phyloP scores from a whole-genome alignment of 1,284 basidiomycete genomes.

The Trametes sp. region DNA sequence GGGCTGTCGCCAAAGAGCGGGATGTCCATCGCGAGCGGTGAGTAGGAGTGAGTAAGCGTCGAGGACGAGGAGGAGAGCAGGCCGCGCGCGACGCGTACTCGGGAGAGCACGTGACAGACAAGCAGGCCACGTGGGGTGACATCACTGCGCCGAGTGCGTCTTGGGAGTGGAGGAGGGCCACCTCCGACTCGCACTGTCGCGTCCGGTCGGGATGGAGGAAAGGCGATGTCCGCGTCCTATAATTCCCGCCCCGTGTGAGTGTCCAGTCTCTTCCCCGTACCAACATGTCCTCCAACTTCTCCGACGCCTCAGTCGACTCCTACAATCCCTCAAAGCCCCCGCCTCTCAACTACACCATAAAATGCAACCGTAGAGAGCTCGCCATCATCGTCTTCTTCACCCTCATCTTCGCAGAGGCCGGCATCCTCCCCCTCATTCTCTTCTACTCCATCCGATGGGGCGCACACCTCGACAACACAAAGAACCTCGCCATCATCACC shows the following conservation, averaged over 20 bases:
- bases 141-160: constrained; percentile 3
- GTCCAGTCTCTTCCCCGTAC: background rate
- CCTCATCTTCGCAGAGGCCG: constrained; percentile 42
- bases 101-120: constrained; percentile 5
- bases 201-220: background rate
- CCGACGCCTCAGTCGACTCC: constrained; percentile 18
- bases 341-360: constrained; percentile 41
- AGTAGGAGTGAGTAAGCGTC: constrained; percentile 2
- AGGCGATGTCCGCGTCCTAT: constrained; percentile 1
- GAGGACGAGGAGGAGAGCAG: background rate
- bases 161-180: background rate
- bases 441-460: constrained; percentile 45
- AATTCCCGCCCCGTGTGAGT: constrained; percentile 4
- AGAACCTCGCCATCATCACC: constrained; percentile 46
- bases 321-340: constrained; percentile 33
- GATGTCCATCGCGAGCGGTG: constrained; percentile 24
- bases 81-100: constrained; percentile 23
- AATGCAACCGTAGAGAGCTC: constrained; percentile 32
- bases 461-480: constrained; percentile 42
- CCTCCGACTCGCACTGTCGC: background rate
- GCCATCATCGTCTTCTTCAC: constrained; percentile 39
- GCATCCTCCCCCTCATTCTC: constrained; percentile 44
- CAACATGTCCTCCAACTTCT: constrained; percentile 21
- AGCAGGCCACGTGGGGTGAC: constrained; percentile 19
- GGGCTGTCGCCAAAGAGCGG: constrained; percentile 55